Conservation (phyloP, 352 stramenopile genomes). For the Phytopythium litorale region DNA sequence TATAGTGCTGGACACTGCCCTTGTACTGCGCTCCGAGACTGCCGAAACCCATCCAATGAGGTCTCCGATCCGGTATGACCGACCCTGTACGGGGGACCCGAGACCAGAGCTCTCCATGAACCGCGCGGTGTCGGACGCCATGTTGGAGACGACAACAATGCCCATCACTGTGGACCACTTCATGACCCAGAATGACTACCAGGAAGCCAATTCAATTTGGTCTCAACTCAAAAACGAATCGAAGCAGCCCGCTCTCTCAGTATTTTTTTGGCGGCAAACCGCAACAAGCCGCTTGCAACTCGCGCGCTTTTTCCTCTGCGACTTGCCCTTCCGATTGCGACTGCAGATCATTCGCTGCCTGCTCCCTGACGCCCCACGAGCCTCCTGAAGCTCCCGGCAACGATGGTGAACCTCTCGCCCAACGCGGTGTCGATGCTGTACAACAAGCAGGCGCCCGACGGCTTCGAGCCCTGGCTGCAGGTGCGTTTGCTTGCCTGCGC, state of each 20-base stretch:
- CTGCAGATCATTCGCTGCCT: background rate
- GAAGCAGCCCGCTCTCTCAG: background rate
- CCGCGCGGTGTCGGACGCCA: no score
- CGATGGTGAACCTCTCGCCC: slow-evolving; percentile 80
- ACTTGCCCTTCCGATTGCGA: background rate
- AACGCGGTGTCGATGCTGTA: slow-evolving; percentile 87
- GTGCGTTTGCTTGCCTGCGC: background rate
- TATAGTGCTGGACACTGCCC: no score
- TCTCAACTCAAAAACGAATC: slow-evolving; percentile 4
- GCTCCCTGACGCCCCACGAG: background rate
- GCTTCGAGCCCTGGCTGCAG: slow-evolving; percentile 86
- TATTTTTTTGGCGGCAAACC: slow-evolving; percentile 4
- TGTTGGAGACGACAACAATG: no score
- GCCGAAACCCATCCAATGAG: no score
- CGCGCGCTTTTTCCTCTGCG: background rate
- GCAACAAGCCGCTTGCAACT: background rate
- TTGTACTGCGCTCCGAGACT: no score
- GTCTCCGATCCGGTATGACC: no score
- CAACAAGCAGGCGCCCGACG: slow-evolving; percentile 76
- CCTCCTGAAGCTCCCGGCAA: background rate
- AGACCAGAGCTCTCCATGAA: no score
- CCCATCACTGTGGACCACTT: background rate
- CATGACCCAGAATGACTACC: background rate
- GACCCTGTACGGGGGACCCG: no score
- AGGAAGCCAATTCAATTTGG: background rate